Conservation (phyloP, 1,284 basidiomycete species). For the Baeospora myosura region DNA sequence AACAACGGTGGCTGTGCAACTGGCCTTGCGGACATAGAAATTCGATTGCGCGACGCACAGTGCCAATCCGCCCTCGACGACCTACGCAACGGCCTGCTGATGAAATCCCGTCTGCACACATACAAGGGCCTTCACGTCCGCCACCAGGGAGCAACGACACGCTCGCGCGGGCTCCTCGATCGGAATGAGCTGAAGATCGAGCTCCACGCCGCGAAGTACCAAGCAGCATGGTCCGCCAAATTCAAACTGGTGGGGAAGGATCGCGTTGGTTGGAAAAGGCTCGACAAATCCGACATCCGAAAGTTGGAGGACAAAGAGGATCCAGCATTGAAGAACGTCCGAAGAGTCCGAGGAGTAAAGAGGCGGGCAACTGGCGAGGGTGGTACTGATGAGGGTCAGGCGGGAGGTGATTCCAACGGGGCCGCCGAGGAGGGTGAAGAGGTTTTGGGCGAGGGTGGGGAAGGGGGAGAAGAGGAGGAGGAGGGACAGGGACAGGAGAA, state of each 20-base stretch:
- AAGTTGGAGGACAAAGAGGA: not conserved
- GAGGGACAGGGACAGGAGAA: not conserved
- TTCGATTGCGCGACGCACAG: constrained; percentile 6
- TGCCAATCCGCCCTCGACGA: constrained; percentile 1
- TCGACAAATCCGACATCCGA: not conserved
- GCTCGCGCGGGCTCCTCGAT: not conserved
- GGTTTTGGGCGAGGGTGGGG: not conserved
- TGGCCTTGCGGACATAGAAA: constrained; percentile 3
- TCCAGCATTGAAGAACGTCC: too few relatives aligned
- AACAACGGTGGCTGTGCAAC: not conserved
- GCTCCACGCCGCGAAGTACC: not conserved
- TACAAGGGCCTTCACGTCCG: constrained; percentile 5
- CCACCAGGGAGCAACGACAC: constrained; percentile 1
- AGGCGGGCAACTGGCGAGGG: too few relatives aligned
- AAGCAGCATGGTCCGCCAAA: not conserved
- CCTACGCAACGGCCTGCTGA: constrained; percentile 4
- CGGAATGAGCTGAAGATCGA: constrained; percentile 5
- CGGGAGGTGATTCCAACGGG: not conserved
- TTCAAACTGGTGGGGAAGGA: not conserved
- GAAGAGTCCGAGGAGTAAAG: too few relatives aligned
- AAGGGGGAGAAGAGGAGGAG: not conserved
- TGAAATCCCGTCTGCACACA: constrained; percentile 4
- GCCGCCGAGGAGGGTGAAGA: not conserved
- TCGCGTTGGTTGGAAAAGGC: not conserved
- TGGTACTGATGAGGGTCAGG: not conserved